A percentile compares a stretch with the other conserved stretches of the same genome.
These are phyloP conservation scores for Triglochin maritima DNA, from an alignment of 106 monocot species.

Conservation along the genomic window DNA sequence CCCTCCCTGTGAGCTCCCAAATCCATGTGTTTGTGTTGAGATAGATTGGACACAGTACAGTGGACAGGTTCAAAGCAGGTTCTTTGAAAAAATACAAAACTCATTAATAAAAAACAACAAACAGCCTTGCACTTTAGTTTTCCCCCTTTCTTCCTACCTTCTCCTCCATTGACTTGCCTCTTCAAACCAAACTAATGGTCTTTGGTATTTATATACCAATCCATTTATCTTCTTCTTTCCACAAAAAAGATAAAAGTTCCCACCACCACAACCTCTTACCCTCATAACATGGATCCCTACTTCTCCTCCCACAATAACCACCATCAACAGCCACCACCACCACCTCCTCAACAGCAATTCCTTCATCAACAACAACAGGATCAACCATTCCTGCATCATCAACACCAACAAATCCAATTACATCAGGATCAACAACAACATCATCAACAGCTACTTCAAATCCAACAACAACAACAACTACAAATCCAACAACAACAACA, in stretches of 20 bases:
- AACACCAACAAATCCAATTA: background rate
- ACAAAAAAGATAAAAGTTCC: background rate
- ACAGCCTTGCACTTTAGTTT: background rate
- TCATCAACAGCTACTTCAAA: background rate
- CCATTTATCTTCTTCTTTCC: background rate
- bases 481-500: background rate
- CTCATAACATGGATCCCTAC: slow-evolving; percentile 6
- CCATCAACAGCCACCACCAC: background rate
- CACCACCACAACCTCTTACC: background rate
- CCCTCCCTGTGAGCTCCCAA: no score
- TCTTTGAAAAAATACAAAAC: no score
- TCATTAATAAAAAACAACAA: no score
- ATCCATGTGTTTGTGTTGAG: no score
- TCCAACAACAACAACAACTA: background rate
- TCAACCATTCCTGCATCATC: background rate
- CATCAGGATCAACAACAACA: background rate
- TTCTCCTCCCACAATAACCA: background rate
- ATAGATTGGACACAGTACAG: background rate
- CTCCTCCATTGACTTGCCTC: slow-evolving; percentile 1
- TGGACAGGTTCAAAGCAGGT: background rate
- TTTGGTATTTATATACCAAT: background rate
- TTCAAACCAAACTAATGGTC: background rate
- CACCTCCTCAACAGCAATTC: background rate
- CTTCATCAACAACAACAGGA: slow-evolving; percentile 1
- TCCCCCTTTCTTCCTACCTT: background rate